Base-by-base conservation (phyloP, 1,284 basidiomycete genomes). In the Athelia psychrophila region DNA sequence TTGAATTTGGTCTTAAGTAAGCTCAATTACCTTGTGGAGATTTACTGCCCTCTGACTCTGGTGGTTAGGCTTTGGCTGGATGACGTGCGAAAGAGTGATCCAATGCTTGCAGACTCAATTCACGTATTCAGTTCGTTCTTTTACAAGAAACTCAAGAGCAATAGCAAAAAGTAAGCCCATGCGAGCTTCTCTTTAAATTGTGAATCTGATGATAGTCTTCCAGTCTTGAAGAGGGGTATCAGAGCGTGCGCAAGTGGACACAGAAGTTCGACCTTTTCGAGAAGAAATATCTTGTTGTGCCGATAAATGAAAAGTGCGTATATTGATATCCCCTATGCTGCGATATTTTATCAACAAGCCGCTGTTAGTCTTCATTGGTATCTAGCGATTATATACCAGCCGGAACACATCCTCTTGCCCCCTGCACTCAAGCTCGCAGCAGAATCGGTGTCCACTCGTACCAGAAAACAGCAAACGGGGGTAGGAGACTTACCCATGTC, bases 91-190 rank as follows among this genome's bases (percentile, higher is more conserved):
- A 68, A 64, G 24, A 66, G 61, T 24, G 64, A 88, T 53, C 84
- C 87, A 0, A 75, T 74, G 12, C 70, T 92, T 12, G 89, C 83
- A 2, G 79, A 87, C 5, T 78, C 91, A 58, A 80, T 96, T 2
- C 86, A 98, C 64, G 79, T 99, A 5, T 98, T 99, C 76, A 98
- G 88, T 65, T 95, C 95, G 0, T 99, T 98, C 74, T 98, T 99
- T 70, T 98, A 94, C 75, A 91, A 95, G 71, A 95, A 95, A 64
- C 72, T 99, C n/a, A 86, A 86, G 54, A 79, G 79, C 56, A 84
- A 81, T 22, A 42, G 8, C 6, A 42, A 42, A 63, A 81, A 81
- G 88, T 88, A 66, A 46, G 82, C 69, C 19, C 36, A 51, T 16
- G 4, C 23, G 42, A 23, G 54, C 40, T 30, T 9, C 46, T 30